These are phyloP conservation scores for Mallotus japonicus DNA, from an alignment of 441 rosid genomes.

Conservation along the genomic window DNA sequence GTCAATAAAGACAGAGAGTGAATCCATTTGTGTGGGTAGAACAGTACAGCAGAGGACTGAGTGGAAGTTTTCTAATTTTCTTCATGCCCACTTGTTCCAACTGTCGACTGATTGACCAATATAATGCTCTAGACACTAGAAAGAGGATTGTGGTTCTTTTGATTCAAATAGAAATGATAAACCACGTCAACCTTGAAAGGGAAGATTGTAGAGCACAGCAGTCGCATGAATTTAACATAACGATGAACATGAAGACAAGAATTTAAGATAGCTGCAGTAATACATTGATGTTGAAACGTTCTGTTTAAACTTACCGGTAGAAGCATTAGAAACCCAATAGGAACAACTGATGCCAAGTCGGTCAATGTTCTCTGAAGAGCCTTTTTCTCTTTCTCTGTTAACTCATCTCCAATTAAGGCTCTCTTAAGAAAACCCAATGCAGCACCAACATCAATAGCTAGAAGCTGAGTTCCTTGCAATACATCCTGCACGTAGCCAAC, in stretches of 20 bases:
- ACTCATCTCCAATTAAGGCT: constrained; percentile 76
- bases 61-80: neutral
- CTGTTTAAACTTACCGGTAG: constrained; percentile 73
- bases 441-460: constrained; percentile 86
- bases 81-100: neutral
- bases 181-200: neutral
- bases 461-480: constrained; percentile 97
- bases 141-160: neutral
- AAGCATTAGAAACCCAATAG: constrained; percentile 94
- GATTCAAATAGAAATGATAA: neutral
- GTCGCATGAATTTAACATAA: neutral
- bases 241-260: neutral
- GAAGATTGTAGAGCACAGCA: neutral
- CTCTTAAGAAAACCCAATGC: constrained; percentile 78
- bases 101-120: neutral
- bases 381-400: constrained; percentile 85
- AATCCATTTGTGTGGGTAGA: neutral
- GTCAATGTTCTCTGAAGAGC: constrained; percentile 82
- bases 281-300: neutral
- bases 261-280: neutral
- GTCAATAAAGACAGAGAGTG: neutral
- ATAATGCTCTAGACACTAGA: neutral
- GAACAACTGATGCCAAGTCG: constrained; percentile 91
- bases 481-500: constrained; percentile 64
- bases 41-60: constrained; percentile 1